These are phyloP conservation scores for Cyclanthera cordifolia DNA, from an alignment of 306 rosid genomes.

Conservation along the genomic window DNA sequence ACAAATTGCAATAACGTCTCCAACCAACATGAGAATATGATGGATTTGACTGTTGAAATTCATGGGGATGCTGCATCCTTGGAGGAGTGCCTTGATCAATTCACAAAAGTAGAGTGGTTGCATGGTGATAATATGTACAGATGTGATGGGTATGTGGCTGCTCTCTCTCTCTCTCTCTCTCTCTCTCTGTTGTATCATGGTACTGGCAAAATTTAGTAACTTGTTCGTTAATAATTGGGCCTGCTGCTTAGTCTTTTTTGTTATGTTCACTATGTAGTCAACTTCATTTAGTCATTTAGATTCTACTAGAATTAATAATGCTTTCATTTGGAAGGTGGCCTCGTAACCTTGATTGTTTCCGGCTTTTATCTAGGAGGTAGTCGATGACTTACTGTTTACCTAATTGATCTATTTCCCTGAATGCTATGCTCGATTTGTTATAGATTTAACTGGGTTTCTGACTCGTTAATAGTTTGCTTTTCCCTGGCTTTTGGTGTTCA, in stretches of 20 bases:
- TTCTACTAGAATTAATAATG: background rate
- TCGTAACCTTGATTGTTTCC: background rate
- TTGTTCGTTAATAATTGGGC: too few relatives aligned
- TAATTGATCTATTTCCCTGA: too few relatives aligned
- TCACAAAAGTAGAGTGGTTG: conserved; percentile 72
- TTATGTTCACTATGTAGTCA: background rate
- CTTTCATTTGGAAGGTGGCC: conserved; percentile 4
- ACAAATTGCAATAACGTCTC: conserved; percentile 63
- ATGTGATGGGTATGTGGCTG: conserved; percentile 74
- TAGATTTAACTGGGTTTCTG: background rate
- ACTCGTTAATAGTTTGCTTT: too few relatives aligned
- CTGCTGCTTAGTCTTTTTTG: background rate
- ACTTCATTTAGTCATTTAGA: background rate
- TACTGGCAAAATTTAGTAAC: too few relatives aligned
- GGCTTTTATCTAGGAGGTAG: background rate
- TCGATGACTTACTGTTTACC: background rate
- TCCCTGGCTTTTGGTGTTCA: too few relatives aligned
- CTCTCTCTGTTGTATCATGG: background rate
- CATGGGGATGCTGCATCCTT: conserved; percentile 88
- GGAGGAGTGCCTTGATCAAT: conserved; percentile 92
- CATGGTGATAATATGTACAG: conserved; percentile 92
- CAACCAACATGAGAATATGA: conserved; percentile 85
- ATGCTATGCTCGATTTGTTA: too few relatives aligned
- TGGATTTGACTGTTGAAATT: conserved; percentile 97
- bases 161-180: background rate